Evolutionary conservation across 2,329 filamentous ascomycete species (phyloP).

Genomic region (Fusarium buxicola): DNA sequence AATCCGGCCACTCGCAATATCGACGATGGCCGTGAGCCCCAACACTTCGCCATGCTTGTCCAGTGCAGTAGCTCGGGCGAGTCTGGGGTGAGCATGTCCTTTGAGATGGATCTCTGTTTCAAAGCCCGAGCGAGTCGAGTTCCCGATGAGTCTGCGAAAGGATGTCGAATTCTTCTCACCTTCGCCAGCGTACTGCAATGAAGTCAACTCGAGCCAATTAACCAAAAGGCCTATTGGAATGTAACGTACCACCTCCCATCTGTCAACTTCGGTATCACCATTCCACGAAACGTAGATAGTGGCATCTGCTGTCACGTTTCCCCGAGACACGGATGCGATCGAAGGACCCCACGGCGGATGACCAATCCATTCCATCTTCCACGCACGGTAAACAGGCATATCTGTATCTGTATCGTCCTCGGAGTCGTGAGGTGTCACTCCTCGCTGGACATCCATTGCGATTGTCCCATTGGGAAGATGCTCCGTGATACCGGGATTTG

Average conservation of each 20-base stretch:
- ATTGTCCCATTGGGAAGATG: constrained; percentile 46
- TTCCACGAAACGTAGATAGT: constrained; percentile 46
- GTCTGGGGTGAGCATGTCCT: constrained; percentile 6
- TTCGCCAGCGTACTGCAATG: constrained; percentile 31
- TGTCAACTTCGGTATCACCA: constrained; percentile 41
- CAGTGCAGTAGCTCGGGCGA: constrained; percentile 33
- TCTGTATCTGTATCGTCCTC: constrained; percentile 16
- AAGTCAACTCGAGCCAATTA: constrained; percentile 1
- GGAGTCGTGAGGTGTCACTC: constrained; percentile 55
- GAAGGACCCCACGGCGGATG: constrained; percentile 43
- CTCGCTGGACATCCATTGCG: constrained; percentile 55
- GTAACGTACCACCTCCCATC: constrained; percentile 40
- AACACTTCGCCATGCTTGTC: constrained; percentile 33
- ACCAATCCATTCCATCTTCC: constrained; percentile 44
- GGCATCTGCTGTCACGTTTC: constrained; percentile 17
- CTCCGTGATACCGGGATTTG: constrained; percentile 60
- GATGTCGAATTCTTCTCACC: constrained; percentile 33
- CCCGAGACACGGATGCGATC: constrained; percentile 29
- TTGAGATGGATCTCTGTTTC: constrained; percentile 34
- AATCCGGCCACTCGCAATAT: constrained; percentile 34
- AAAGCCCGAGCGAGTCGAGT: constrained; percentile 38
- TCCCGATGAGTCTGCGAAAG: constrained; percentile 24
- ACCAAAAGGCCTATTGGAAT: background rate
- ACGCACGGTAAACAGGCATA: constrained; percentile 43
- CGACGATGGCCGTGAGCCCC: constrained; percentile 34